Conservation (phyloP, 2,329 filamentous ascomycete genomes). For the Ophiocordyceps sinensis region DNA sequence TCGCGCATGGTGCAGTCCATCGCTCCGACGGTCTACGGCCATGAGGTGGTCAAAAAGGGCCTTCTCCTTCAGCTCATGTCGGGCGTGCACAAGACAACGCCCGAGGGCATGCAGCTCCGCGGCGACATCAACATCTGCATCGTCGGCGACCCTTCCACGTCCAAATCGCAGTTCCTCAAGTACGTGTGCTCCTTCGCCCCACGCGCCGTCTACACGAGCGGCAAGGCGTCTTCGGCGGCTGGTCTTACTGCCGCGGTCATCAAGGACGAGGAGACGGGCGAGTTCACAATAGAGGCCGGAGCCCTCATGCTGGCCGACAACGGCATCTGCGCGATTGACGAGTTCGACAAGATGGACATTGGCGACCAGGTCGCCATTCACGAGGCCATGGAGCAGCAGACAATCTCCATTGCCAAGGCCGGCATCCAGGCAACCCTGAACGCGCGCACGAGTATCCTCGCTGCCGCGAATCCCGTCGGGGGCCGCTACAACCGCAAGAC, state of each 20-base stretch:
- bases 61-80: constrained; percentile 87
- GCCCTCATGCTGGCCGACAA: constrained; percentile 96
- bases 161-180: constrained; percentile 95
- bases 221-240: constrained; percentile 91
- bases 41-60: constrained; percentile 96
- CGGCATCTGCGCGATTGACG: constrained; percentile 94
- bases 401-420: constrained; percentile 95
- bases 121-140: constrained; percentile 99
- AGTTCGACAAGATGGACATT: constrained; percentile 99
- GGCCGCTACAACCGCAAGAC: constrained; percentile 96
- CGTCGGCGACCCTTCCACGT: constrained; percentile 91
- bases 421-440: constrained; percentile 97
- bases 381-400: constrained; percentile 99
- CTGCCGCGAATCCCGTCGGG: constrained; percentile 88
- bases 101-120: constrained; percentile 88
- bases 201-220: constrained; percentile 91
- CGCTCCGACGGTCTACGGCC: constrained; percentile 92
- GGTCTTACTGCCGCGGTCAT: constrained; percentile 95
- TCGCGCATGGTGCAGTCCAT: constrained; percentile 83
- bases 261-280: constrained; percentile 95
- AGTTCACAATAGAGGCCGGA: constrained; percentile 97
- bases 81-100: constrained; percentile 83
- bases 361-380: constrained; percentile 95
- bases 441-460: constrained; percentile 85
- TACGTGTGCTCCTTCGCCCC: constrained; percentile 97